A percentile compares a stretch with the other conserved stretches of the same genome.
phyloP scores from a whole-genome alignment of 2,329 filamentous ascomycete genomes.

The Epicoccum sorghinum region DNA sequence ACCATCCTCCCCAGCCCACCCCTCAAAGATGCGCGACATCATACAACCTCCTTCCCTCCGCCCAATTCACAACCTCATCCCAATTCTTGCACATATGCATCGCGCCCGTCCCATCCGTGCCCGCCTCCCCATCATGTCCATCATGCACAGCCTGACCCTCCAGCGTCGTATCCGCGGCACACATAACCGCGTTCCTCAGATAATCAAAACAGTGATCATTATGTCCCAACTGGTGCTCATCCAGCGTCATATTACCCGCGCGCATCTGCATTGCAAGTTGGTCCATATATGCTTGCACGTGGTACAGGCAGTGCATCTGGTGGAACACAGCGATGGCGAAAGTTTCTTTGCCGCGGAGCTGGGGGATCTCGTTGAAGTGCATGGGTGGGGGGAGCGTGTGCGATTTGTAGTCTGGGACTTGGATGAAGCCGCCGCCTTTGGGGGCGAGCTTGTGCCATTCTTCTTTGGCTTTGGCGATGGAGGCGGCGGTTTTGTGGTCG shows the following conservation, averaged over 20 bases:
- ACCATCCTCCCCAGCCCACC: background rate
- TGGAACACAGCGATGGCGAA: conserved; percentile 27
- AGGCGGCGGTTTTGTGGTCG: conserved; percentile 22
- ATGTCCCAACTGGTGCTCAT: conserved; percentile 28
- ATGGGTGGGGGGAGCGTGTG: conserved; percentile 23
- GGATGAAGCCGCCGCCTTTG: conserved; percentile 25
- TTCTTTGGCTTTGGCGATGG: conserved; percentile 18
- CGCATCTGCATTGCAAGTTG: conserved; percentile 24
- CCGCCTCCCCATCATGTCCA: conserved; percentile 7
- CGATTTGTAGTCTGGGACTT: conserved; percentile 12
- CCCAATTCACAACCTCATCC: conserved; percentile 23
- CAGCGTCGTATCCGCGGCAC: conserved; percentile 32
- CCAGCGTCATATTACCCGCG: conserved; percentile 18
- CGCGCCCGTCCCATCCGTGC: conserved; percentile 28
- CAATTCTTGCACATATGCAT: conserved; percentile 28
- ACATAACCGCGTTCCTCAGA: conserved; percentile 33
- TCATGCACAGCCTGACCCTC: conserved; percentile 27
- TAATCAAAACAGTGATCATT: conserved; percentile 41
- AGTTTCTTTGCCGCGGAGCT: conserved; percentile 11
- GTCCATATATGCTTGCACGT: conserved; percentile 22
- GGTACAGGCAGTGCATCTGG: conserved; percentile 28
- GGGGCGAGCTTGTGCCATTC: conserved; percentile 13
- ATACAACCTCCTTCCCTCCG: conserved; percentile 10
- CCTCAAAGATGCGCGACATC: conserved; percentile 9
- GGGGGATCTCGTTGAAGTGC: conserved; percentile 16